Conservation (phyloP, 2,329 filamentous ascomycete genomes). For the Pseudovirgaria hyperparasitica region DNA sequence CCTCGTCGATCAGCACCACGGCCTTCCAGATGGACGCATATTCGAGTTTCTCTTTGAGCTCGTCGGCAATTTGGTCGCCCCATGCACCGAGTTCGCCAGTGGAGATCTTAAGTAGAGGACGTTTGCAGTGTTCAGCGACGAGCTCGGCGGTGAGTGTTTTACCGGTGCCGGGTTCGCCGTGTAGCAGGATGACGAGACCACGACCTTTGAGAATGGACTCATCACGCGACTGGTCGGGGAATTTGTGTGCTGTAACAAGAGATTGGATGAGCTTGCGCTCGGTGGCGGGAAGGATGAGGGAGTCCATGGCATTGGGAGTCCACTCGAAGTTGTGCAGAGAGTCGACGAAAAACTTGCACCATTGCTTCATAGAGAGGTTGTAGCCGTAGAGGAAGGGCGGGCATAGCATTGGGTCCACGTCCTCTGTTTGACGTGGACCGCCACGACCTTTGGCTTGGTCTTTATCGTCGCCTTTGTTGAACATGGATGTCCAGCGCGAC, state of each 20-base stretch:
- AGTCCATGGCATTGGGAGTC: slow-evolving; percentile 17
- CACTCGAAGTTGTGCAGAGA: slow-evolving; percentile 16
- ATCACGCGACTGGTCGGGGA: slow-evolving; percentile 13
- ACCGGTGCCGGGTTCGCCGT: slow-evolving; percentile 15
- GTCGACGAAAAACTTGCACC: slow-evolving; percentile 23
- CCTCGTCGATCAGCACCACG: slow-evolving; percentile 46
- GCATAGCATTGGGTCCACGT: slow-evolving; percentile 14
- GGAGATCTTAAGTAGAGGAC: slow-evolving; percentile 12
- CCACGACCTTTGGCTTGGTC: neutral
- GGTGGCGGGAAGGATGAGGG: slow-evolving; percentile 15
- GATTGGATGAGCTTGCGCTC: slow-evolving; percentile 20
- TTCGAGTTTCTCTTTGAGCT: slow-evolving; percentile 5
- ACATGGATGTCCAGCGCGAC: neutral
- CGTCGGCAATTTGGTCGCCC: slow-evolving; percentile 4
- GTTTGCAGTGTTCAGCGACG: slow-evolving; percentile 8
- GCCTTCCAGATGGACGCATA: slow-evolving; percentile 38
- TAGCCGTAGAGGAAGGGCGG: slow-evolving; percentile 21
- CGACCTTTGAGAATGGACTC: slow-evolving; percentile 14
- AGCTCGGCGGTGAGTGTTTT: slow-evolving; percentile 13
- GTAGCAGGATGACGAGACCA: slow-evolving; percentile 15
- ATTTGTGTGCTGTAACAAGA: slow-evolving; percentile 14
- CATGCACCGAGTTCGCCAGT: slow-evolving; percentile 34
- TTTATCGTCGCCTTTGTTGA: neutral
- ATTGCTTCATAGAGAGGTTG: slow-evolving; percentile 19
- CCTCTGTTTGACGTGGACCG: slow-evolving; percentile 4